phyloP scores from a whole-genome alignment of 768 basidiomycete genomes.

The Phanerochaete carnosa region DNA sequence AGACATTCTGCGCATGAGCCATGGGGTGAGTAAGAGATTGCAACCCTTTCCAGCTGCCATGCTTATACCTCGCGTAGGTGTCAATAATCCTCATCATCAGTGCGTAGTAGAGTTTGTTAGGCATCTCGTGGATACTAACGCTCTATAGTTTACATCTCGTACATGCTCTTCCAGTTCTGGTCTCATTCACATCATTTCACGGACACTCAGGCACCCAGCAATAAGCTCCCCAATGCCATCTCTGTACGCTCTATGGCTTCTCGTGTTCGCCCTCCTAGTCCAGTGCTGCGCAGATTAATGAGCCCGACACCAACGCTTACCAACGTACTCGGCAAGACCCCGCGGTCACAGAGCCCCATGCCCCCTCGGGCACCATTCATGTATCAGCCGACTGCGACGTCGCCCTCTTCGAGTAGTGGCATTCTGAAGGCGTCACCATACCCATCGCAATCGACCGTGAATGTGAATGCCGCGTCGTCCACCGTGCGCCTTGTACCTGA shows the following conservation, averaged over 20 bases:
- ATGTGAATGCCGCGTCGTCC: not conserved
- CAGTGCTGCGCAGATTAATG: constrained; percentile 6
- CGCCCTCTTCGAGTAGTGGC: not conserved
- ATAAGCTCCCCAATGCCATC: constrained; percentile 14
- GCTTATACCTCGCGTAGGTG: constrained; percentile 6
- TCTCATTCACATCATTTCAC: constrained; percentile 53
- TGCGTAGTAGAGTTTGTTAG: not conserved
- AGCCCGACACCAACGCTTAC: constrained; percentile 8
- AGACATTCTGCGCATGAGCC: constrained; percentile 48
- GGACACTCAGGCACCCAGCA: constrained; percentile 21
- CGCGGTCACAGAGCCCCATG: constrained; percentile 3
- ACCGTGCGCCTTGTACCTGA: constrained; percentile 15
- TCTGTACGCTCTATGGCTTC: constrained; percentile 16
- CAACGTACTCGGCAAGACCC: constrained; percentile 4
- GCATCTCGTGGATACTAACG: not conserved
- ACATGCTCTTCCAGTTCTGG: constrained; percentile 55
- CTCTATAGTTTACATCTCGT: constrained; percentile 43
- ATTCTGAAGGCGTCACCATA: not conserved
- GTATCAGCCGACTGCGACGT: not conserved
- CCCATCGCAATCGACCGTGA: constrained; percentile 5
- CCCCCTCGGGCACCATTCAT: constrained; percentile 2
- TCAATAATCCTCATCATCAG: constrained; percentile 10
- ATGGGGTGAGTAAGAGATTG: constrained; percentile 37
- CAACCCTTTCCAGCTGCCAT: not conserved
- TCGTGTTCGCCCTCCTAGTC: constrained; percentile 4